Conservation (phyloP, 371 early-diverging fungal genomes). For the Mortierella sp. region DNA sequence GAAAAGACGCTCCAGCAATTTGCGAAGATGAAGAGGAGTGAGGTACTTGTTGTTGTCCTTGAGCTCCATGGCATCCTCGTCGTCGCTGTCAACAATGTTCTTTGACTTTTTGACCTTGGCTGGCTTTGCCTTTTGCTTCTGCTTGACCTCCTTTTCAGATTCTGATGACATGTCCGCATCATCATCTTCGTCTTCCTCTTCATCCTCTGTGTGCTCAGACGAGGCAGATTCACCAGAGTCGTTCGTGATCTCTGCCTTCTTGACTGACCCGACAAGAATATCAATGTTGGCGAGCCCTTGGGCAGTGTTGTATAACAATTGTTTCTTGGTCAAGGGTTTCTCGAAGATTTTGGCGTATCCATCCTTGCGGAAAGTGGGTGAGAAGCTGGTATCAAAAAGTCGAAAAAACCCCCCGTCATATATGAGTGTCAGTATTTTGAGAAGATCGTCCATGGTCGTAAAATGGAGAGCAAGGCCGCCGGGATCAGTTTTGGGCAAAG, state of each 20-base stretch:
- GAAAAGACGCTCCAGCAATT: slow-evolving; percentile 81
- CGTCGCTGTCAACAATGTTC: slow-evolving; percentile 53
- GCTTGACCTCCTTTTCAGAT: slow-evolving; percentile 55
- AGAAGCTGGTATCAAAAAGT: slow-evolving; percentile 57
- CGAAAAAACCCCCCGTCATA: background rate
- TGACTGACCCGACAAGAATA: slow-evolving; percentile 48
- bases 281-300: slow-evolving; percentile 60
- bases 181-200: slow-evolving; percentile 48
- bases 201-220: slow-evolving; percentile 48
- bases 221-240: slow-evolving; percentile 32
- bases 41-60: slow-evolving; percentile 65
- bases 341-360: slow-evolving; percentile 91
- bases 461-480: too few relatives aligned
- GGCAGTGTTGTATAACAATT: slow-evolving; percentile 72
- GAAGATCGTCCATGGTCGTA: background rate
- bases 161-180: slow-evolving; percentile 46
- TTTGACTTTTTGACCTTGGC: slow-evolving; percentile 36
- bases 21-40: slow-evolving; percentile 85
- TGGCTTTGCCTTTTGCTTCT: slow-evolving; percentile 41
- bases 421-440: too few relatives aligned
- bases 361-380: slow-evolving; percentile 86
- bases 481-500: too few relatives aligned
- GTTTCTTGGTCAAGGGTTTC: slow-evolving; percentile 78
- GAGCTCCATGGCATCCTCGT: slow-evolving; percentile 58
- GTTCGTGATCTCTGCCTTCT: slow-evolving; percentile 17